Percentiles rank a stretch among this genome's conserved stretches.
These are phyloP conservation scores for Talaromyces wortmannii DNA, from an alignment of 495 filamentous ascomycete genomes.

Conservation along the genomic window DNA sequence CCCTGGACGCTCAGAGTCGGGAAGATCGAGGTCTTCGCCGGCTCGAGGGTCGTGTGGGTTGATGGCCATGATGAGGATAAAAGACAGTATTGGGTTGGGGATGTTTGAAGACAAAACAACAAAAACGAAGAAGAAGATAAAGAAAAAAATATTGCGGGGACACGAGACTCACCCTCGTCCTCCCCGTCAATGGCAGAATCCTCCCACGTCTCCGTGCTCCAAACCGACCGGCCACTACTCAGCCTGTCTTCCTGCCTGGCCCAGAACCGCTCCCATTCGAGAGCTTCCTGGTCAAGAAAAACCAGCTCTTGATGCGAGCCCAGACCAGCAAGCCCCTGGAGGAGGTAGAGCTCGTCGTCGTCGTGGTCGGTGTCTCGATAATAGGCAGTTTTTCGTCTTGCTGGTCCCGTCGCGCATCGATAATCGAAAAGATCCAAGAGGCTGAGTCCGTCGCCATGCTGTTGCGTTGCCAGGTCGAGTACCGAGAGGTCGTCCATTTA, in stretches of 20 bases:
- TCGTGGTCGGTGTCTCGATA: not conserved
- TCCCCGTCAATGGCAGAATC: too few relatives aligned
- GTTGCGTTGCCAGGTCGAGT: not conserved
- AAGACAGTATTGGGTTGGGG: not conserved
- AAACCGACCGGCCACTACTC: too few relatives aligned
- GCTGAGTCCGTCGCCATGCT: not conserved
- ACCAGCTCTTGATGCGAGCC: not conserved
- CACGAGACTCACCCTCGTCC: too few relatives aligned
- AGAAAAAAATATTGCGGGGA: too few relatives aligned
- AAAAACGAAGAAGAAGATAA: too few relatives aligned
- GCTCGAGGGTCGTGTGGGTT: not conserved
- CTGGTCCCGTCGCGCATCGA: constrained; percentile 3
- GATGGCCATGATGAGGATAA: not conserved
- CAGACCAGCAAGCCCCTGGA: not conserved
- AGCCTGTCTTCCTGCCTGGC: not conserved
- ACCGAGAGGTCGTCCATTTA: not conserved
- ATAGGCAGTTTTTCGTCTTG: constrained; percentile 1
- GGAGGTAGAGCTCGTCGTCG: not conserved
- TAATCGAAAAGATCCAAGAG: constrained; percentile 5
- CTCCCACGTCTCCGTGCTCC: too few relatives aligned
- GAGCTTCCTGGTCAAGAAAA: not conserved
- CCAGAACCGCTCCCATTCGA: not conserved
- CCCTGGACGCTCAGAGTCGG: not conserved
- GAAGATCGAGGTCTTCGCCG: not conserved
- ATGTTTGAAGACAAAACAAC: too few relatives aligned